Evolutionary conservation across 2,329 filamentous ascomycete species (phyloP), one percentile per base, ranked within the genome.

Genomic region (Chaetoscypha palmicola): DNA sequence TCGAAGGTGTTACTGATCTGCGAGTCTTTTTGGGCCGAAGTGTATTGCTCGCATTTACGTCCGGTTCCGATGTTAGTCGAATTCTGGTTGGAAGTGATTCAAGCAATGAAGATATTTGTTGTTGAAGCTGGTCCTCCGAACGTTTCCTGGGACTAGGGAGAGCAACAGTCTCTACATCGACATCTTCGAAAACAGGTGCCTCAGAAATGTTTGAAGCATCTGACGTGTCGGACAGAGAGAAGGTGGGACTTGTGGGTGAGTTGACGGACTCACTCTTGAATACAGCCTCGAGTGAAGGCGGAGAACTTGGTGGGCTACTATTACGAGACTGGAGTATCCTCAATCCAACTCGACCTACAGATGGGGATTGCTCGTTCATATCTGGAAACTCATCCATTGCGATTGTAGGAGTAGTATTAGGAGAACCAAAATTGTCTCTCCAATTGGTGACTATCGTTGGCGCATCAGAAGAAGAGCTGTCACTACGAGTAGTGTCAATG

Each of bases 1-100:
- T 30, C 2, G 54, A 57, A 5, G 57, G 54, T 16, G 50, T 61
- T 3, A 61, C 40, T 8, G 58, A 65, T 45, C 5, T 64, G 50
- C 16, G 68, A 58, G 44, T 52, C 55, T 59, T 53, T 62, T 61
- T 48, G 51, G 58, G 44, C 63, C 61, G 31, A 8, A 60, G 41
- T 19, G 45, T 50, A 26, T 57, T 41, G 10, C 39, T 31, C 8
- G 46, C 30, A 14, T 40, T 49, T 21, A 46, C 35, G 10, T 54
- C 64, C 17, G 72, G 67, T 38, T 75, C 73, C 2, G 74, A 71
- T 1, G 79, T 79, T 32, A 96, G 72, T 40, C 80, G 81, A 56
- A 97, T 94, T 49, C 81, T 81, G 23, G 83, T 82, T 2, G 88
- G 87, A 49, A 94, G 86, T 16, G 75, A 83, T 46, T 79, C 79